phyloP scores from a whole-genome alignment of 305 asterid species.

The Plantago coronopus region DNA sequence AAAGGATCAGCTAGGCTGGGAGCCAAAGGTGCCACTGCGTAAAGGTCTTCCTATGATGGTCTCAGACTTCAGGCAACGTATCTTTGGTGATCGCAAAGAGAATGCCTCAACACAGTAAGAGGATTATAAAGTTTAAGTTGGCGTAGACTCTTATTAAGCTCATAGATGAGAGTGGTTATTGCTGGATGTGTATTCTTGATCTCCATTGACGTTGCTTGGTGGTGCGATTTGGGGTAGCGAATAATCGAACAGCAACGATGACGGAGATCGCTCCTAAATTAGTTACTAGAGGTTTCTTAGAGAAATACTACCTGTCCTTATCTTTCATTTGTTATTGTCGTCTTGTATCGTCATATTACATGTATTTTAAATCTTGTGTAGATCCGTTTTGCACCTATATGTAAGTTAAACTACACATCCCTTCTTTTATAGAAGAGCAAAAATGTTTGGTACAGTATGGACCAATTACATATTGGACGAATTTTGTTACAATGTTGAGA shows the following conservation, averaged over 20 bases:
- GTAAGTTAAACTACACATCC: conserved; percentile 1
- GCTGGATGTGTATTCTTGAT: conserved; percentile 11
- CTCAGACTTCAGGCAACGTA: conserved; percentile 79
- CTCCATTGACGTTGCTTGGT: background rate
- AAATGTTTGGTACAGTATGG: too few relatives aligned
- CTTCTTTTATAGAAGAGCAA: too few relatives aligned
- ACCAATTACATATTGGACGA: too few relatives aligned
- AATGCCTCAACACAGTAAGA: conserved; percentile 28
- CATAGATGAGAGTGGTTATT: background rate
- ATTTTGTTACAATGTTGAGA: too few relatives aligned
- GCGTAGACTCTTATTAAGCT: background rate
- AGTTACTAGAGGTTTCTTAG: conserved; percentile 21
- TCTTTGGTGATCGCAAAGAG: conserved; percentile 79
- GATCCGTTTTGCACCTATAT: conserved; percentile 15
- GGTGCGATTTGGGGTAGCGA: conserved; percentile 12
- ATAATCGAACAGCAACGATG: conserved; percentile 11
- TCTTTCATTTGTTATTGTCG: background rate
- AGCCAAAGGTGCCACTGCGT: conserved; percentile 76
- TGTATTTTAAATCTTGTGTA: conserved; percentile 16
- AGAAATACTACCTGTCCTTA: conserved; percentile 3
- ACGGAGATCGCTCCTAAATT: conserved; percentile 23
- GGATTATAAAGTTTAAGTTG: background rate
- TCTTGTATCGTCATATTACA: conserved; percentile 1
- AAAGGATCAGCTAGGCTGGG: conserved; percentile 83
- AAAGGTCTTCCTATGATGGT: conserved; percentile 95